Percentiles rank a stretch among this genome's conserved stretches.
Conservation (phyloP, 352 stramenopile species). For the Globisporangium recalcitrans region DNA sequence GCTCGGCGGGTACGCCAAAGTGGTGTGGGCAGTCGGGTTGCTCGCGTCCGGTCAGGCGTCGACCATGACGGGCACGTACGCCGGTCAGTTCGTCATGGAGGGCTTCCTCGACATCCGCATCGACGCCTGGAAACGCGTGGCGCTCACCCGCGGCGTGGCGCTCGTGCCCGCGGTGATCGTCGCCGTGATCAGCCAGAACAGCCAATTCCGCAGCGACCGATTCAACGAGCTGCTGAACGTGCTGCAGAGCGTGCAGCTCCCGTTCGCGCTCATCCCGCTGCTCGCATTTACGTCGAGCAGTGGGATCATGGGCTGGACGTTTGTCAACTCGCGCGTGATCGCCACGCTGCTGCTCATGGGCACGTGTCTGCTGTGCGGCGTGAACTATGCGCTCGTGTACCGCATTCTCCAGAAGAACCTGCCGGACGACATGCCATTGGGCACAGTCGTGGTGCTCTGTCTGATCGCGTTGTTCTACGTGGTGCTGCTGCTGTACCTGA, state of each 20-base stretch:
- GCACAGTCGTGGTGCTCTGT: constrained; percentile 14
- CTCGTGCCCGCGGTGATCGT: constrained; percentile 87
- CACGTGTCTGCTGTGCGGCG: constrained; percentile 43
- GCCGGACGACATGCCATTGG: constrained; percentile 24
- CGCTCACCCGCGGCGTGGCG: constrained; percentile 89
- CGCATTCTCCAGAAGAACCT: constrained; percentile 37
- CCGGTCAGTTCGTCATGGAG: constrained; percentile 97
- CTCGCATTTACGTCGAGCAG: constrained; percentile 63
- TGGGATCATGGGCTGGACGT: constrained; percentile 58
- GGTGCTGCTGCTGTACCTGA: constrained; percentile 46
- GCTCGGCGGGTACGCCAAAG: constrained; percentile 76
- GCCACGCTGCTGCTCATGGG: constrained; percentile 31
- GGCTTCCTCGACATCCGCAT: constrained; percentile 92
- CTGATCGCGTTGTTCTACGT: constrained; percentile 29
- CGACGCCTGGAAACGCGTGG: constrained; percentile 71
- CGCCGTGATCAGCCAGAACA: constrained; percentile 55
- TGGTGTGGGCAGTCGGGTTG: constrained; percentile 92
- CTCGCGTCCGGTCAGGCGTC: constrained; percentile 92
- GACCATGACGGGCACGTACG: constrained; percentile 96
- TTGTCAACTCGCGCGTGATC: constrained; percentile 32
- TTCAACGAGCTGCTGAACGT: constrained; percentile 85
- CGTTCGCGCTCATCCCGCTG: constrained; percentile 81
- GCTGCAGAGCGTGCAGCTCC: constrained; percentile 83
- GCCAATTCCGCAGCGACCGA: constrained; percentile 48
- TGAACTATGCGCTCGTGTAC: constrained; percentile 68